Evolutionary conservation across 768 basidiomycete genomes (phyloP).

Genomic region (Lentinula guzmanii): DNA sequence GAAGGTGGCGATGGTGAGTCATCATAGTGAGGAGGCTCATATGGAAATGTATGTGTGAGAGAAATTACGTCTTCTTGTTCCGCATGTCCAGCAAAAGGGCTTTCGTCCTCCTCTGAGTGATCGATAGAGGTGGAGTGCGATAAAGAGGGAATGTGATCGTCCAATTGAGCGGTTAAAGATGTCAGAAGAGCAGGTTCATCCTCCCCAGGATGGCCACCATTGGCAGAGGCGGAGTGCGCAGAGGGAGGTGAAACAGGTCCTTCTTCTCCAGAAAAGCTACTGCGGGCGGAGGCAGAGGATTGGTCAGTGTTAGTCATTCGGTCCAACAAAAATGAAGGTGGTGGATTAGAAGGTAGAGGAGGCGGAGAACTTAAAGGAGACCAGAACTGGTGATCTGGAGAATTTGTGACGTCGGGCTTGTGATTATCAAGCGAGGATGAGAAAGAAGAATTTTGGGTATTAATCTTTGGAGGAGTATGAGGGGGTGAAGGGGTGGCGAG

Average conservation of each 20-base stretch:
- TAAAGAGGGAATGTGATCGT: neutral
- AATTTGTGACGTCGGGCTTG: too few relatives aligned
- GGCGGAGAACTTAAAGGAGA: neutral
- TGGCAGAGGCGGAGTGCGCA: neutral
- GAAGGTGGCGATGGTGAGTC: neutral
- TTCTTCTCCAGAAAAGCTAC: too few relatives aligned
- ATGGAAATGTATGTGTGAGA: too few relatives aligned
- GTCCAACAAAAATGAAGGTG: neutral
- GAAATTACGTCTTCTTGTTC: neutral
- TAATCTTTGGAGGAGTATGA: neutral
- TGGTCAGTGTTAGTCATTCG: neutral
- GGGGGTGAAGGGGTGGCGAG: neutral
- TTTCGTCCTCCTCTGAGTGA: neutral
- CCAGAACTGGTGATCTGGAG: neutral
- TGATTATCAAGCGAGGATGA: neutral
- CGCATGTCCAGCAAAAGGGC: neutral
- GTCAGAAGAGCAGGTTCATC: neutral
- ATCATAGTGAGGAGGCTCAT: neutral
- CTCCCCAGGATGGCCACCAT: neutral
- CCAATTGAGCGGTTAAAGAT: neutral
- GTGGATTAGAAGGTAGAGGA: neutral
- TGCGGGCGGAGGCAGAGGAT: neutral
- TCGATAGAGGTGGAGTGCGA: neutral
- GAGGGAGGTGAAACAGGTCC: neutral
- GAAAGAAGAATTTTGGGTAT: too few relatives aligned